phyloP scores from a whole-genome alignment of 257 asterid genomes.

The Capsicum pubescens region DNA sequence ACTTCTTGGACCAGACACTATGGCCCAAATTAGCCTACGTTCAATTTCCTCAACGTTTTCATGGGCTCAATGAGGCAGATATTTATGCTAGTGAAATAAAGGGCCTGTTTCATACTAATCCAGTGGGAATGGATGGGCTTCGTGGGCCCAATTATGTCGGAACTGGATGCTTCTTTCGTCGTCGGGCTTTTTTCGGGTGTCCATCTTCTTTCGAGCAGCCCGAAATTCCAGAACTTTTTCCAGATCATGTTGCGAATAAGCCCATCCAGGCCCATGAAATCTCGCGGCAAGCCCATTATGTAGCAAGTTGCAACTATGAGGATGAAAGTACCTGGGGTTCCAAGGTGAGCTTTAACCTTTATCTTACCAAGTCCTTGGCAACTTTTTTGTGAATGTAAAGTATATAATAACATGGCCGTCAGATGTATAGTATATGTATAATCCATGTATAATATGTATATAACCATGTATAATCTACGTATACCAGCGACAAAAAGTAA shows the following conservation, averaged over 20 bases:
- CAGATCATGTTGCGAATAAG: constrained; percentile 42
- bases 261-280: constrained; percentile 41
- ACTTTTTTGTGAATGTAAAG: no score
- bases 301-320: constrained; percentile 67
- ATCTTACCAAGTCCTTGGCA: no score
- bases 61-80: constrained; percentile 67
- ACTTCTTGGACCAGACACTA: constrained; percentile 37
- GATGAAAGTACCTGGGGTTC: constrained; percentile 65
- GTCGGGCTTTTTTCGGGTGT: constrained; percentile 68
- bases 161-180: constrained; percentile 67
- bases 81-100: constrained; percentile 64
- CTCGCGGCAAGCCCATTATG: constrained; percentile 54
- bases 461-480: no score
- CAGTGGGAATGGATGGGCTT: constrained; percentile 76
- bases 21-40: constrained; percentile 60
- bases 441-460: background rate
- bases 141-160: constrained; percentile 71
- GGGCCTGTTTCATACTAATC: constrained; percentile 48
- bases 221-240: constrained; percentile 53
- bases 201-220: constrained; percentile 50
- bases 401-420: background rate
- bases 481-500: no score
- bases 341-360: constrained; percentile 42
- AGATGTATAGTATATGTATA: background rate
- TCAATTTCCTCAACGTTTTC: constrained; percentile 73